A percentile compares a stretch with the other conserved stretches of the same genome.
Evolutionary conservation across 805 yeast genomes (phyloP).

Genomic region (Ogataea pini): DNA sequence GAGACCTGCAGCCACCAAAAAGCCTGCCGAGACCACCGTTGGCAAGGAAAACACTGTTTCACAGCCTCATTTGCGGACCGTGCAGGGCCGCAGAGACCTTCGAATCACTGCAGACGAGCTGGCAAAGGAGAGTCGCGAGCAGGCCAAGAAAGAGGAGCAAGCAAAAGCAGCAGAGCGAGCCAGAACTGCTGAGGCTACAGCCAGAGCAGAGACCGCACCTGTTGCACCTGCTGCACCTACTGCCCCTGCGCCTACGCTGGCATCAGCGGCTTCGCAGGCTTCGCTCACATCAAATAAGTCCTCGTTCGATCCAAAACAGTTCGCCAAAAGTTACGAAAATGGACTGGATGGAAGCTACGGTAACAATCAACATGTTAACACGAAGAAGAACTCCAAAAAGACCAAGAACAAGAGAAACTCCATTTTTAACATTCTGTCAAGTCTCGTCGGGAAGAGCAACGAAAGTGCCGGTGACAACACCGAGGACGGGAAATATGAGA

Average conservation of each 20-base stretch:
- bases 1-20: no score
- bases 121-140: neutral
- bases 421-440: conserved; percentile 29
- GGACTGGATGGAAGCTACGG: conserved; percentile 18
- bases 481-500: neutral
- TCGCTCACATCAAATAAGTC: no score
- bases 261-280: no score
- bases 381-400: conserved; percentile 10
- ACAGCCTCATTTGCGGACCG: neutral
- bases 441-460: conserved; percentile 11
- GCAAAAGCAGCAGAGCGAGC: neutral
- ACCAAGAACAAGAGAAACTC: conserved; percentile 27
- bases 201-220: no score
- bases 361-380: neutral
- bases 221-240: no score
- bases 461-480: neutral
- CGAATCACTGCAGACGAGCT: conserved; percentile 1
- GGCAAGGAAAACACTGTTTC: no score
- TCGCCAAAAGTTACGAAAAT: conserved; percentile 26
- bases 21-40: no score
- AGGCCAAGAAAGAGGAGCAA: neutral
- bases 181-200: neutral
- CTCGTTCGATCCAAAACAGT: conserved; percentile 24
- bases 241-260: no score
- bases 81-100: conserved; percentile 2